Base-by-base conservation (phyloP, 768 basidiomycete genomes). In the Boletales sp. region DNA sequence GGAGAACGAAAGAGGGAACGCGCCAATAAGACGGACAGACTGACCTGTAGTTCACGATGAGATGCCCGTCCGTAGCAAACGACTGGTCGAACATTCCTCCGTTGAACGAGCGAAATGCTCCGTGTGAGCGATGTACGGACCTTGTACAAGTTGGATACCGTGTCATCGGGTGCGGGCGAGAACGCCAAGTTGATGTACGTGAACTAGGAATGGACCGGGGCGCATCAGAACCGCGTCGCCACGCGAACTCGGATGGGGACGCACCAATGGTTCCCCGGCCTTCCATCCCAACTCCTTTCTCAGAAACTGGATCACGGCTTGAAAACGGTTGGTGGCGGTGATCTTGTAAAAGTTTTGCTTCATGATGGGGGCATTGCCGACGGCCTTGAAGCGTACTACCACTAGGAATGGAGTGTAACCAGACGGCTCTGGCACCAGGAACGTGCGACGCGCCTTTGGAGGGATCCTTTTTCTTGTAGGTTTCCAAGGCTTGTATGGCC, bases 341-440 rank as follows among this genome's bases (percentile, higher is more conserved):
- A 97, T 94, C 76, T 94, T 95, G 82, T 93, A 97, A 60, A 94
- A 90, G 73, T 95, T 97, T 72, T 95, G 91, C 72, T 89, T 94
- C 94, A 99, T 97, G 61, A 99, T 94, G 0, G 95, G 95, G 1
- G 94, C 95, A 60, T 95, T 94, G 40, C 95, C 95, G 10, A 97
- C 90, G 2, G 95, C 94, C 67, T 94, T 94, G 81, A 99, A 99
- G 39, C 94, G 85, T 10, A 99, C 91, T 54, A 97, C 85, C 44
- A 97, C 95, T 98, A 65, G 24, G 24, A 27, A 6, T 27, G 1
- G 24, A 13, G 21, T 34, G 34, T 2, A 40, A 36, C 10, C 24
- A 37, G 24, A 34, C 11, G 11, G 11, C 13, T 27, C 34, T 34
- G 13, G 8, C 18, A 30, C 21, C 9, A 12, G 10, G 37, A 40